Evolutionary conservation across 371 early-diverging fungal genomes (phyloP), one percentile per base, ranked within the genome.

Genomic region (Cokeromyces recurvatus): DNA sequence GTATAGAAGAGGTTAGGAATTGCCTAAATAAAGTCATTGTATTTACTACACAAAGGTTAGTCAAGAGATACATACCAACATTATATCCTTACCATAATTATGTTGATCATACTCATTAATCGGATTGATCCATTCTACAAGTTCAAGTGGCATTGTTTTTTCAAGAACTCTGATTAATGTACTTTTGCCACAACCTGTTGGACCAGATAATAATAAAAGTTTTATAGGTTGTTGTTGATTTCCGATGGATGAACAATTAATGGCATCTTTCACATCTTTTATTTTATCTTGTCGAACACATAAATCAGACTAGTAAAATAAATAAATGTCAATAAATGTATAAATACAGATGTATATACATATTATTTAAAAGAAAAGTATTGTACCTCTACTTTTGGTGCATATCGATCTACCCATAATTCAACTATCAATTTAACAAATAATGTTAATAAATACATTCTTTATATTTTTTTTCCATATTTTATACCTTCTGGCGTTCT

Each of bases 101-200:
- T 17, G 35, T 3, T 10, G 44, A 35, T 57, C 55, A 37, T 53
- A 39, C 4, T 41, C 21, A 22, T 21, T 24, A 8, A n/a, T 17
- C 10, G 32, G 38, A 9, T 45, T 40, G 29, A 17, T 36, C 71
- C 71, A 74, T 46, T 74, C 74, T 2, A 63, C 23, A 2, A 71
- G 3, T 3, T 56, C 46, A 21, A 53, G 52, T 10, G 39, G 27
- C 15, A 49, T 37, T 4, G 49, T n/a, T 32, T 40, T 34, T 14
- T 59, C 53, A 9, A 74, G 25, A 9, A 63, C n/a, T 10, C 57
- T 51, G 2, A 66, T 45, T 6, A 61, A 37, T 9, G 70, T 64
- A 32, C 74, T 74, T 44, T 74, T 74, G 1, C 71, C 70, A 14
- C 48, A 43, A 5, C 74, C 74, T 16, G 70, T 46, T 7, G 59